Evolutionary conservation across 2,329 filamentous ascomycete genomes (phyloP), one percentile per base, ranked within the genome.

Genomic region (Aspergillus fumigatiaffinis): DNA sequence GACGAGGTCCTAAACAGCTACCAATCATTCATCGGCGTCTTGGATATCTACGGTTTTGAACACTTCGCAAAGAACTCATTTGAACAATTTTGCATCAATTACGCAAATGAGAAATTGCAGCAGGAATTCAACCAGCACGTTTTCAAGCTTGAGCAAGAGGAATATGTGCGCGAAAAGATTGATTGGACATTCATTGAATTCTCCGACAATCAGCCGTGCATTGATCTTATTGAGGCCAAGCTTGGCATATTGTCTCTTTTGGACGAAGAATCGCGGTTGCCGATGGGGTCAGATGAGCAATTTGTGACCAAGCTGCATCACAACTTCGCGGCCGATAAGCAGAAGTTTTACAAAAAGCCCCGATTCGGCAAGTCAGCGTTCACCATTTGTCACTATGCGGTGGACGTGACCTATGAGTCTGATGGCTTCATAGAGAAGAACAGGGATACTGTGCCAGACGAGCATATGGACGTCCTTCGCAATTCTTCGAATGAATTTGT

Each of bases 161-260:
- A 99, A 76, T 99, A 99, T 72, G 84, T 97, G 44, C 87, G 88
- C 55, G 94, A 99, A 77, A 83, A 97, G 78, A 99, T 99, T 64
- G 92, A 97, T 77, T 99, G 94, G 94, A 97, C 90, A 9, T 99
- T 99, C 72, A 99, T 99, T 72, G 94, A 99, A 73, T 99, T 99
- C 76, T 96, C 93, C 5, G 94, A 99, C 77, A 99, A 99, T 69
- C 94, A 99, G 78, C 94, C 94, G 20, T 99, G 94, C 79, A 99
- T 99, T 68, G 94, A 99, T 74, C 79, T 99, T 53, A 99, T 99
- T 65, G 94, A 99, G 79, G 93, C 92, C 65, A 97, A 96, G 75
- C 84, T 99, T 66, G 94, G 94, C 76, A 89, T 99, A 52, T 77
- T 99, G 62, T 91, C 93, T 21, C 82, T 99, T 28, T 81, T 99